Evolutionary conservation across 1,139 yeast genomes (phyloP).

Genomic region (Candida anutae): DNA sequence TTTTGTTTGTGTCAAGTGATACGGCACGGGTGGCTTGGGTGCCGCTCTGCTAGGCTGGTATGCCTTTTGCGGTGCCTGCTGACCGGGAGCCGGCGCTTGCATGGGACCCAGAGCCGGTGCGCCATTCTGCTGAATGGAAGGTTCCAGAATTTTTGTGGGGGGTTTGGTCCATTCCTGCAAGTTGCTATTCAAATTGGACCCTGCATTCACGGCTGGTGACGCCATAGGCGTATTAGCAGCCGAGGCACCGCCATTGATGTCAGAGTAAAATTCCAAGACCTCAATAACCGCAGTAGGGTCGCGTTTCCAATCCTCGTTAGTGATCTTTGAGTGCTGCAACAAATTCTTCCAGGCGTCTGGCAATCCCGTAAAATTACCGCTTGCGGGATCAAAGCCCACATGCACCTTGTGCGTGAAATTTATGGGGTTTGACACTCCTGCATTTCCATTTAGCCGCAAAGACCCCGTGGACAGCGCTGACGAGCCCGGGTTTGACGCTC

Average conservation of each 20-base stretch:
- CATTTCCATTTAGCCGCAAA: constrained; percentile 26
- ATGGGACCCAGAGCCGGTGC: constrained; percentile 3
- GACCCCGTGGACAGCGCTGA: constrained; percentile 6
- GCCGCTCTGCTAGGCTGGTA: constrained; percentile 36
- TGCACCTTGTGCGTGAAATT: constrained; percentile 66
- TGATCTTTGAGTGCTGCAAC: constrained; percentile 68
- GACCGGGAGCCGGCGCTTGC: no score
- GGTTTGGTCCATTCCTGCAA: constrained; percentile 38
- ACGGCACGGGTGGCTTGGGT: constrained; percentile 40
- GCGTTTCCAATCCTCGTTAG: constrained; percentile 77
- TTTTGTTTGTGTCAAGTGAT: constrained; percentile 23
- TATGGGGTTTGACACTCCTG: constrained; percentile 73
- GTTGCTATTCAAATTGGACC: constrained; percentile 1
- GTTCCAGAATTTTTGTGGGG: constrained; percentile 16
- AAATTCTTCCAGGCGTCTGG: constrained; percentile 76
- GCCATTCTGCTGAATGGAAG: constrained; percentile 1
- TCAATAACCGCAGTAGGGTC: constrained; percentile 86
- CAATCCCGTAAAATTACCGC: constrained; percentile 69
- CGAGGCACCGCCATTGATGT: constrained; percentile 35
- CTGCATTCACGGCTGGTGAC: constrained; percentile 12
- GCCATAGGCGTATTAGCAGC: constrained; percentile 23
- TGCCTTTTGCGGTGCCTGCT: constrained; percentile 6
- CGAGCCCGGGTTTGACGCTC: constrained; percentile 3
- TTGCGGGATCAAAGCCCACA: constrained; percentile 58
- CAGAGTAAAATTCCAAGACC: constrained; percentile 78